Evolutionary conservation across 2,329 filamentous ascomycete species (phyloP).

Genomic region (Chrysosporium keratinophilum): DNA sequence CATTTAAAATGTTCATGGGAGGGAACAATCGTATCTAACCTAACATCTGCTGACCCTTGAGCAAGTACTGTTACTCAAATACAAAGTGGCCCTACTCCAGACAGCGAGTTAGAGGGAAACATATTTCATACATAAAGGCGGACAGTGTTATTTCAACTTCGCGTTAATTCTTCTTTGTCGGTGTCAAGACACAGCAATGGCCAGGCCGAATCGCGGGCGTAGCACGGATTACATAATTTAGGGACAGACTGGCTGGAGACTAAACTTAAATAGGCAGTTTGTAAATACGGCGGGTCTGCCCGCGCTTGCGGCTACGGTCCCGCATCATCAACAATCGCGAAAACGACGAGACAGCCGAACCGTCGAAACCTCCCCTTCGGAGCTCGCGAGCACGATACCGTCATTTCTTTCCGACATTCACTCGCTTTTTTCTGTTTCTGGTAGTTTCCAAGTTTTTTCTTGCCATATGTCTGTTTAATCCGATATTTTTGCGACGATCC

Average conservation of each 20-base stretch:
- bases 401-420: neutral
- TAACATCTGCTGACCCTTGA: too few species aligned
- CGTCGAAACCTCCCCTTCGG: neutral
- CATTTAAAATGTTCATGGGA: too few species aligned
- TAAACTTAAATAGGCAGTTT: slow-evolving; percentile 8
- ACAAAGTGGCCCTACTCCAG: too few species aligned
- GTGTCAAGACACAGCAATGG: too few species aligned
- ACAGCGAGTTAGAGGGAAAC: too few species aligned
- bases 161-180: too few species aligned
- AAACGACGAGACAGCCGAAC: neutral
- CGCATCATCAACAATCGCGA: slow-evolving; percentile 11
- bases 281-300: slow-evolving; percentile 3
- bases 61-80: too few species aligned
- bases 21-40: too few species aligned
- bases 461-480: neutral
- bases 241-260: neutral
- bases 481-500: neutral
- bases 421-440: neutral
- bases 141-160: too few species aligned
- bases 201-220: too few species aligned
- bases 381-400: neutral
- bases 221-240: too few species aligned
- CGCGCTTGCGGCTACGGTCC: neutral
- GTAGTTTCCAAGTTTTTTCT: neutral
- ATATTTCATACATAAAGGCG: too few species aligned